Conservation (phyloP, 2,329 filamentous ascomycete genomes). For the Gyromitra esculenta region DNA sequence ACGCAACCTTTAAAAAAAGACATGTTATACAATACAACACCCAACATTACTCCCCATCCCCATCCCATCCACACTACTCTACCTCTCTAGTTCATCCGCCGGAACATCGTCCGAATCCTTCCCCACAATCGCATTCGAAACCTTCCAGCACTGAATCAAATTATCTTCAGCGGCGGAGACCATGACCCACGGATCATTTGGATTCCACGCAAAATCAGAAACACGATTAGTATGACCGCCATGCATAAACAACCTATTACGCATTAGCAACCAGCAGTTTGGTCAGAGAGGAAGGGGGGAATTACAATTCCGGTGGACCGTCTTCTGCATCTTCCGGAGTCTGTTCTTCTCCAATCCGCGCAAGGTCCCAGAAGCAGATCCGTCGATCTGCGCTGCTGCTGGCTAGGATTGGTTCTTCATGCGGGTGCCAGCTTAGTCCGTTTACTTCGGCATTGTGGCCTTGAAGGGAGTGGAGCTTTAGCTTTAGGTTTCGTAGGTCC, state of each 20-base stretch:
- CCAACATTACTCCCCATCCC: neutral
- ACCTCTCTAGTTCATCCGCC: constrained; percentile 75
- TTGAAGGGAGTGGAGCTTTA: constrained; percentile 88
- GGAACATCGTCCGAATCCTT: constrained; percentile 79
- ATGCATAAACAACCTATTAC: constrained; percentile 88
- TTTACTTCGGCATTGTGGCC: constrained; percentile 90
- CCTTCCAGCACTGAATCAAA: constrained; percentile 92
- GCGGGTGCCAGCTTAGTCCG: constrained; percentile 92
- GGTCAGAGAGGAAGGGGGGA: constrained; percentile 56
- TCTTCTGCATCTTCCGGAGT: constrained; percentile 94
- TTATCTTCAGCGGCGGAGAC: constrained; percentile 97
- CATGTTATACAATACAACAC: constrained; percentile 8
- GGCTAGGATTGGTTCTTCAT: constrained; percentile 85
- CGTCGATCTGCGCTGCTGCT: constrained; percentile 92
- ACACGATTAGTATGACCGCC: constrained; percentile 97
- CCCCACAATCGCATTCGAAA: constrained; percentile 81
- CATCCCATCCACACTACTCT: neutral
- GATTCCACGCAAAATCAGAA: constrained; percentile 97
- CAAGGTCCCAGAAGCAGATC: constrained; percentile 96
- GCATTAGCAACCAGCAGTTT: constrained; percentile 54
- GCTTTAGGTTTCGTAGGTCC: constrained; percentile 90
- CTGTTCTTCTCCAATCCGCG: constrained; percentile 91
- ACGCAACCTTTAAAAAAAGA: neutral
- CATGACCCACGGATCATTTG: constrained; percentile 95
- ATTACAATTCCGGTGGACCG: constrained; percentile 90